phyloP scores from a whole-genome alignment of 345 rosid genomes.

The Salix purpurea region DNA sequence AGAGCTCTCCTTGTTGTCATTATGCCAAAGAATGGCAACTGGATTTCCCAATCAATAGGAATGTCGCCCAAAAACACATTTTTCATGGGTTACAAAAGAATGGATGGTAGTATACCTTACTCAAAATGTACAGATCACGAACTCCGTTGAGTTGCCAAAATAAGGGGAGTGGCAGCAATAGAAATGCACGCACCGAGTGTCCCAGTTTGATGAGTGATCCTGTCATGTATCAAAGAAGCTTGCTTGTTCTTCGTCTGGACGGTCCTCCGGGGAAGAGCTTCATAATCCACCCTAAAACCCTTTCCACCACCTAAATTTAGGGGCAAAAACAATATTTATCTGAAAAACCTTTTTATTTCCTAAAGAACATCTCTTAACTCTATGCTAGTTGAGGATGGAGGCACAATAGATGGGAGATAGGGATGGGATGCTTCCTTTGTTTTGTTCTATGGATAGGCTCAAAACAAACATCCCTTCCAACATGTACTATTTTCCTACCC shows the following conservation, averaged over 20 bases:
- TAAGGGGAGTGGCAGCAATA: constrained; percentile 10
- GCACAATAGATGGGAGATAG: neutral
- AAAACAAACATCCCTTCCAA: neutral
- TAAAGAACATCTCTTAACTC: neutral
- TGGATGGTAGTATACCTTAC: constrained; percentile 27
- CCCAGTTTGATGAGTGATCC: constrained; percentile 9
- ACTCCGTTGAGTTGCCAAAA: constrained; percentile 26
- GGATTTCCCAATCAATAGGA: constrained; percentile 16
- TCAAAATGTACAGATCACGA: constrained; percentile 37
- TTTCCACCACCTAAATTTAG: constrained; percentile 75
- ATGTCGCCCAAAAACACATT: constrained; percentile 6
- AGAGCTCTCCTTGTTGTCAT: constrained; percentile 21
- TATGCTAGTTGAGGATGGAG: neutral
- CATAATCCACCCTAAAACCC: constrained; percentile 98
- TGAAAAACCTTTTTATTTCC: neutral
- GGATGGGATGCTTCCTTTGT: neutral
- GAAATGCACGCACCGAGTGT: neutral
- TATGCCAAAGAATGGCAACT: constrained; percentile 15
- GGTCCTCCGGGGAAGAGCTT: constrained; percentile 97
- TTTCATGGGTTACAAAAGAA: constrained; percentile 30
- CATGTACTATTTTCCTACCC: neutral
- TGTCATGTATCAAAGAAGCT: constrained; percentile 47
- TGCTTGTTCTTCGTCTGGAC: constrained; percentile 75
- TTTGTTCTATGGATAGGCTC: neutral
- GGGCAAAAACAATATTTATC: neutral